These are phyloP conservation scores for Discostella pseudostelligera DNA, from an alignment of 108 stramenopile species.

Conservation along the genomic window DNA sequence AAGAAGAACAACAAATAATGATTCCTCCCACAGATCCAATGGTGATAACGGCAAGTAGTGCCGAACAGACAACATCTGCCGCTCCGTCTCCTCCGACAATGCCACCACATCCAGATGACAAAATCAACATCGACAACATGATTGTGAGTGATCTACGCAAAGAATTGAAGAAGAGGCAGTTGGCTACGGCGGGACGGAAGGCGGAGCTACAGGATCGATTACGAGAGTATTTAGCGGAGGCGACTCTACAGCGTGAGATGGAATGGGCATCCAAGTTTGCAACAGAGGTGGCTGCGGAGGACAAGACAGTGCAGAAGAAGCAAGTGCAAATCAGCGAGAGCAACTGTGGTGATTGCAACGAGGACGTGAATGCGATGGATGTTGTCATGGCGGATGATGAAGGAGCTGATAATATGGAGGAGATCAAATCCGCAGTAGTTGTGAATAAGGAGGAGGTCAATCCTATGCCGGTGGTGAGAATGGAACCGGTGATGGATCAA, in stretches of 20 bases:
- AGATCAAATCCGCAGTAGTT: neutral
- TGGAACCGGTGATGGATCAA: conserved; percentile 3
- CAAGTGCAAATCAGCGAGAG: conserved; percentile 4
- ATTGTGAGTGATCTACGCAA: conserved; percentile 49
- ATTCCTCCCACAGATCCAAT: neutral
- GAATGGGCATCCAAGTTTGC: conserved; percentile 12
- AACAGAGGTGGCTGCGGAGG: neutral
- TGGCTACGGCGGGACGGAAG: conserved; percentile 50
- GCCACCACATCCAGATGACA: conserved; percentile 16
- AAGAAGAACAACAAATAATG: neutral
- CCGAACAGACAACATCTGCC: neutral
- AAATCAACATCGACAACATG: conserved; percentile 47
- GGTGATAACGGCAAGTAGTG: neutral
- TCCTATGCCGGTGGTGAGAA: too few relatives aligned
- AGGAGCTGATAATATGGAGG: neutral
- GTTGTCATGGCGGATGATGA: conserved; percentile 5
- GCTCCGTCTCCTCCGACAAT: neutral
- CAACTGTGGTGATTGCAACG: conserved; percentile 1
- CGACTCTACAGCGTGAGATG: conserved; percentile 12
- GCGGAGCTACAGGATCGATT: conserved; percentile 48
- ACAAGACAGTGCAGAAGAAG: neutral
- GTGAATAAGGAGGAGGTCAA: conserved; percentile 7
- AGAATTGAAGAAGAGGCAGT: conserved; percentile 43
- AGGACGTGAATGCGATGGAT: conserved; percentile 13
- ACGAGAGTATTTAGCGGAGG: conserved; percentile 22